phyloP scores from a whole-genome alignment of 2,329 filamentous ascomycete genomes.

The Gyromitra esculenta region DNA sequence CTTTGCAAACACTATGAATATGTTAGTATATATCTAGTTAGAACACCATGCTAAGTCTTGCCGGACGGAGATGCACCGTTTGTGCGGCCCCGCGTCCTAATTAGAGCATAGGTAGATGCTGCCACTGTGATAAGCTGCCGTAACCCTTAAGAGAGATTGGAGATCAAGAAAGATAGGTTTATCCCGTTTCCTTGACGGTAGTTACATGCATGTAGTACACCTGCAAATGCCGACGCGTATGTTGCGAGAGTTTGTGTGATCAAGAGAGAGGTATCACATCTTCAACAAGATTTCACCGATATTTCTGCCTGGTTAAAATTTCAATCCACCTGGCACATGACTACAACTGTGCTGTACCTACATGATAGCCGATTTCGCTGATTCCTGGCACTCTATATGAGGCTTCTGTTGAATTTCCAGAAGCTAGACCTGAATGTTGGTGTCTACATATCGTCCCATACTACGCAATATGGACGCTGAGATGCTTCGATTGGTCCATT shows the following conservation, averaged over 20 bases:
- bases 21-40: not conserved
- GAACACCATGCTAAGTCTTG: not conserved
- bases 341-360: conserved; percentile 20
- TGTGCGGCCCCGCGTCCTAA: not conserved
- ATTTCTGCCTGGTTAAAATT: conserved; percentile 4
- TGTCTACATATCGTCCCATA: conserved; percentile 4
- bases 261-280: conserved; percentile 5
- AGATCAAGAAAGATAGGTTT: not conserved
- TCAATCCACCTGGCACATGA: conserved; percentile 25
- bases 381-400: conserved; percentile 22
- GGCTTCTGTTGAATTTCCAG: conserved; percentile 42
- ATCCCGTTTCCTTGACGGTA: not conserved
- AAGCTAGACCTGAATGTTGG: conserved; percentile 18
- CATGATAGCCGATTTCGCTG: conserved; percentile 19
- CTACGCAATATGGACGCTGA: not conserved
- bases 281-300: not conserved
- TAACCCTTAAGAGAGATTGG: not conserved
- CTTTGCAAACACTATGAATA: not conserved
- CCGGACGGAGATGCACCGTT: not conserved
- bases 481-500: conserved; percentile 14
- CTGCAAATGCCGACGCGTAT: not conserved
- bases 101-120: not conserved
- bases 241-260: not conserved
- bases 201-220: conserved; percentile 15
- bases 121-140: not conserved